Percentiles rank a stretch among this genome's conserved stretches.
Evolutionary conservation across 768 basidiomycete genomes (phyloP).

Genomic region (Lentinula aciculospora): DNA sequence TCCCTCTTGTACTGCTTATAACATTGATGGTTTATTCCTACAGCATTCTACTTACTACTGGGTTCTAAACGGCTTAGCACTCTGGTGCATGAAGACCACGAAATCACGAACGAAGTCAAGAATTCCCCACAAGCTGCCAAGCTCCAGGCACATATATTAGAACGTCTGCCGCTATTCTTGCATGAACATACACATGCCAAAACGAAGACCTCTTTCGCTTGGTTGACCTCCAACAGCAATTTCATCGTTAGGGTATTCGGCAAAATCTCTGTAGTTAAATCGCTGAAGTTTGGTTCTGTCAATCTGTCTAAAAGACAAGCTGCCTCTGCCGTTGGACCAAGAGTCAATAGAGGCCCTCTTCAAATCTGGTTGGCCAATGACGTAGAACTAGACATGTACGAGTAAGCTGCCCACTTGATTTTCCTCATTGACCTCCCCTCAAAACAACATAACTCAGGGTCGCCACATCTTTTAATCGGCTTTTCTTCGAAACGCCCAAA

Average conservation of each 20-base stretch:
- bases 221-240: constrained; percentile 59
- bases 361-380: constrained; percentile 75
- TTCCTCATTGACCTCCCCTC: neutral
- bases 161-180: constrained; percentile 86
- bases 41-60: constrained; percentile 71
- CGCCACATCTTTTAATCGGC: constrained; percentile 74
- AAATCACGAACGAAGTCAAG: constrained; percentile 46
- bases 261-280: constrained; percentile 58
- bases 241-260: constrained; percentile 68
- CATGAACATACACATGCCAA: constrained; percentile 78
- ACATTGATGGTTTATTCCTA: constrained; percentile 1
- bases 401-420: constrained; percentile 49
- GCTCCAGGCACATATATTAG: constrained; percentile 60
- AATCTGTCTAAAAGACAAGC: constrained; percentile 53
- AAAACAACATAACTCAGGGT: constrained; percentile 45
- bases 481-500: constrained; percentile 73
- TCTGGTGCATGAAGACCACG: constrained; percentile 75
- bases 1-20: neutral
- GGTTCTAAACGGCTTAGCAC: constrained; percentile 71
- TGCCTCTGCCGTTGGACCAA: constrained; percentile 67
- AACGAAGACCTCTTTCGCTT: constrained; percentile 54
- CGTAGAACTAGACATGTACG: constrained; percentile 82
- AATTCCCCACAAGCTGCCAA: constrained; percentile 43
- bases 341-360: constrained; percentile 49
- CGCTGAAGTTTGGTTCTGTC: constrained; percentile 46